Percentiles rank a stretch among this genome's conserved stretches.
phyloP scores from a whole-genome alignment of 1,284 basidiomycete species.

The Cryptococcus sp. region DNA sequence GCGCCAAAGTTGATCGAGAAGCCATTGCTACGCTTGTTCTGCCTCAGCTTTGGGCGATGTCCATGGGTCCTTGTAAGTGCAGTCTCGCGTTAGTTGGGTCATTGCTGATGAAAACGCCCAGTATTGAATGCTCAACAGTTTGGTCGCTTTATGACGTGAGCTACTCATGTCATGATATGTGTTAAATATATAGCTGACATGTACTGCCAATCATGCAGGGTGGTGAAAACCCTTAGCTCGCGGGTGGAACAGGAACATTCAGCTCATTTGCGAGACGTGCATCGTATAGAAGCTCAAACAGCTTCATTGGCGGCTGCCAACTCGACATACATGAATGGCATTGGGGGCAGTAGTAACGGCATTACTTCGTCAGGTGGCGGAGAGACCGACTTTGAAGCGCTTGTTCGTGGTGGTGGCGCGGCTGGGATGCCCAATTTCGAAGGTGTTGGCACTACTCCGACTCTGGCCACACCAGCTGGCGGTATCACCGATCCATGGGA shows the following conservation, averaged over 20 bases:
- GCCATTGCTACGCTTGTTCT: constrained; percentile 90
- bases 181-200: constrained; percentile 1
- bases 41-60: constrained; percentile 94
- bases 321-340: constrained; percentile 27
- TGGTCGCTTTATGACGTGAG: constrained; percentile 78
- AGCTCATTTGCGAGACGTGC: constrained; percentile 51
- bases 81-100: neutral
- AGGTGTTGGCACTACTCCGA: neutral
- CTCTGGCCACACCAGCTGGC: constrained; percentile 9
- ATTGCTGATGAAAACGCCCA: constrained; percentile 39
- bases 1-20: constrained; percentile 89
- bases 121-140: constrained; percentile 91
- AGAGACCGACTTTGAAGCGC: constrained; percentile 52
- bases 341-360: constrained; percentile 1
- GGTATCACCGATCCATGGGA: constrained; percentile 41
- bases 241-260: constrained; percentile 53
- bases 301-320: constrained; percentile 25
- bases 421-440: neutral
- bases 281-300: constrained; percentile 50
- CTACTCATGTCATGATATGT: constrained; percentile 41
- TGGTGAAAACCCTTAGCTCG: constrained; percentile 50
- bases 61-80: constrained; percentile 82
- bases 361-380: constrained; percentile 16
- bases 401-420: constrained; percentile 40
- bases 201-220: constrained; percentile 17